A percentile compares a stretch with the other conserved stretches of the same genome.
Evolutionary conservation across 306 rosid genomes (phyloP).

Genomic region (Sphenostylis stenocarpa): DNA sequence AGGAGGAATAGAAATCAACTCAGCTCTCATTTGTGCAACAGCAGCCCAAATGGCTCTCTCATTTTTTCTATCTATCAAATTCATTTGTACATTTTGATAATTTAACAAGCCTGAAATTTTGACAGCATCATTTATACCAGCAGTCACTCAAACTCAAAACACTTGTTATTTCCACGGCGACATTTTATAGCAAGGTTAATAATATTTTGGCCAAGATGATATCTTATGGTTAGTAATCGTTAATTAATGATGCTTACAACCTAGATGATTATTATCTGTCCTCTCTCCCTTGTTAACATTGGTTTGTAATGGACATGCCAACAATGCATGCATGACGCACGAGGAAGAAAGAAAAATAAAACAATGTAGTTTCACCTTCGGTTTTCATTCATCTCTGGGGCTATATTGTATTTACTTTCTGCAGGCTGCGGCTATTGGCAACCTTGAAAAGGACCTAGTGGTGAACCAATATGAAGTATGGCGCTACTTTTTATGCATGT

Average conservation of each 20-base stretch:
- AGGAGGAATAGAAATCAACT: slow-evolving; percentile 14
- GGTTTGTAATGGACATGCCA: not conserved
- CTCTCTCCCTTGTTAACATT: not conserved
- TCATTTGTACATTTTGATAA: slow-evolving; percentile 40
- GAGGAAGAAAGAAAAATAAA: not conserved
- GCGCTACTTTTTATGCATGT: slow-evolving; percentile 81
- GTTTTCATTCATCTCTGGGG: slow-evolving; percentile 12
- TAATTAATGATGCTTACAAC: not conserved
- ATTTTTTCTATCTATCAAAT: slow-evolving; percentile 37
- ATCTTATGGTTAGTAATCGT: too few species aligned
- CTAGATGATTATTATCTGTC: not conserved
- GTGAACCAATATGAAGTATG: slow-evolving; percentile 57
- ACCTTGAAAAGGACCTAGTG: slow-evolving; percentile 49
- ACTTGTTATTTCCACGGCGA: not conserved
- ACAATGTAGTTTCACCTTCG: not conserved
- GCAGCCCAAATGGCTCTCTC: not conserved
- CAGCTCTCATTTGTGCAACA: not conserved
- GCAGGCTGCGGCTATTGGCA: slow-evolving; percentile 62
- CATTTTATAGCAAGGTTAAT: too few species aligned
- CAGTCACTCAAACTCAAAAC: not conserved
- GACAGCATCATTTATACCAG: slow-evolving; percentile 3
- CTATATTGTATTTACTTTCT: slow-evolving; percentile 1
- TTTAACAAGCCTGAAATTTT: slow-evolving; percentile 19
- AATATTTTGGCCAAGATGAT: too few species aligned
- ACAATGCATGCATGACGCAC: not conserved